These are phyloP conservation scores for Talaromyces proteolyticus DNA, from an alignment of 495 filamentous ascomycete genomes.

Conservation along the genomic window DNA sequence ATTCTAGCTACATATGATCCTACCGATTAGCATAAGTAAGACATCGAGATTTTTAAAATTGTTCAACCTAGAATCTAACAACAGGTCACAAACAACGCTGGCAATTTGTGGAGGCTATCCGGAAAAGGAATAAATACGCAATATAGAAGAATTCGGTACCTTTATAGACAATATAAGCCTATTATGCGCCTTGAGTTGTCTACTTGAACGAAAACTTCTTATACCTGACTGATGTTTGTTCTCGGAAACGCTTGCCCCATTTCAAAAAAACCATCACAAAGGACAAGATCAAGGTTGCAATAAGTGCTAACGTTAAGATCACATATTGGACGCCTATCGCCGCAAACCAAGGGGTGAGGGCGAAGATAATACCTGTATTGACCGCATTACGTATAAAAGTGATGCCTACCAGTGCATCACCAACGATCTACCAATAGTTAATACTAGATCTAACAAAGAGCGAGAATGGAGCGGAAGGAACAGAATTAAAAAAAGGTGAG, in stretches of 20 bases:
- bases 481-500: neutral
- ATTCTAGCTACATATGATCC: no score
- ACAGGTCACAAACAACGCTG: no score
- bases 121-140: no score
- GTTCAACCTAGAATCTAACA: no score
- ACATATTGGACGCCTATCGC: neutral
- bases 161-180: no score
- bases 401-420: constrained; percentile 10
- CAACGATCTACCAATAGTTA: constrained; percentile 17
- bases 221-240: neutral
- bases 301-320: neutral
- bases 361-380: neutral
- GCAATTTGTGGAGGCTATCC: no score
- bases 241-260: neutral
- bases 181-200: neutral
- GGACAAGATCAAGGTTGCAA: neutral
- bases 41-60: no score
- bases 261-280: neutral
- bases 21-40: no score
- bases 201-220: neutral
- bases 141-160: no score
- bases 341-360: neutral
- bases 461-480: neutral
- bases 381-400: neutral
- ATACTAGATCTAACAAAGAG: neutral